Percentiles rank a stretch among this genome's conserved stretches.
These are phyloP conservation scores for Torulaspora indica DNA, from an alignment of 805 yeast species.

Conservation along the genomic window DNA sequence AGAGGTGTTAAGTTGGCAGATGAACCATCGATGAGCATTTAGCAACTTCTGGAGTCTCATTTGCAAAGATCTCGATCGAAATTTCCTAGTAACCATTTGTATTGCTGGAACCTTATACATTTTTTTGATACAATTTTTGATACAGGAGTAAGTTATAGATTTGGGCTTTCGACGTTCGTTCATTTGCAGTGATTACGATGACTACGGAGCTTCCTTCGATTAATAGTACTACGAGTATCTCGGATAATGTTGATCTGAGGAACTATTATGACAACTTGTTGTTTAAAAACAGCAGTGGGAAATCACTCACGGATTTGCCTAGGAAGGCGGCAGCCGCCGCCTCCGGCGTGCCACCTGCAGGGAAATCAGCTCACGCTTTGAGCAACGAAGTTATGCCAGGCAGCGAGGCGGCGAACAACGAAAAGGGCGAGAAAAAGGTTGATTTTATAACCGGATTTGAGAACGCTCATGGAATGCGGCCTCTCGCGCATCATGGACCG, in stretches of 20 bases:
- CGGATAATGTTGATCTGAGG: slow-evolving; percentile 33
- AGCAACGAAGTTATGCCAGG: slow-evolving; percentile 4
- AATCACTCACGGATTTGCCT: slow-evolving; percentile 33
- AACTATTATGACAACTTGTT: slow-evolving; percentile 35
- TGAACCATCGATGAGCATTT: background rate
- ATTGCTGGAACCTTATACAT: slow-evolving; percentile 1
- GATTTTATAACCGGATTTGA: slow-evolving; percentile 32
- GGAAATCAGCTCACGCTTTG: slow-evolving; percentile 7
- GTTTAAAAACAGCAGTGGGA: slow-evolving; percentile 34
- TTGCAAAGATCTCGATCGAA: background rate
- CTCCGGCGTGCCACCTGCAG: slow-evolving; percentile 4
- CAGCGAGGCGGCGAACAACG: background rate
- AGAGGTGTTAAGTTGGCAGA: background rate
- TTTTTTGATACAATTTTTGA: slow-evolving; percentile 1
- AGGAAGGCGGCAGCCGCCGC: slow-evolving; percentile 17
- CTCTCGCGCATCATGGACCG: slow-evolving; percentile 3
- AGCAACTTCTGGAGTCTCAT: background rate
- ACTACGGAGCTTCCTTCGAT: slow-evolving; percentile 32
- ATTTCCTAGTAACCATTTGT: background rate
- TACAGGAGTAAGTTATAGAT: background rate
- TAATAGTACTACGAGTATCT: slow-evolving; percentile 34
- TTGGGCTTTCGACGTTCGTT: background rate
- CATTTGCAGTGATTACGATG: slow-evolving; percentile 1
- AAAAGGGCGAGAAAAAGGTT: slow-evolving; percentile 9
- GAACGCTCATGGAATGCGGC: slow-evolving; percentile 5